Base-by-base conservation (phyloP, 2,329 filamentous ascomycete species). In the Xylaria sp. region DNA sequence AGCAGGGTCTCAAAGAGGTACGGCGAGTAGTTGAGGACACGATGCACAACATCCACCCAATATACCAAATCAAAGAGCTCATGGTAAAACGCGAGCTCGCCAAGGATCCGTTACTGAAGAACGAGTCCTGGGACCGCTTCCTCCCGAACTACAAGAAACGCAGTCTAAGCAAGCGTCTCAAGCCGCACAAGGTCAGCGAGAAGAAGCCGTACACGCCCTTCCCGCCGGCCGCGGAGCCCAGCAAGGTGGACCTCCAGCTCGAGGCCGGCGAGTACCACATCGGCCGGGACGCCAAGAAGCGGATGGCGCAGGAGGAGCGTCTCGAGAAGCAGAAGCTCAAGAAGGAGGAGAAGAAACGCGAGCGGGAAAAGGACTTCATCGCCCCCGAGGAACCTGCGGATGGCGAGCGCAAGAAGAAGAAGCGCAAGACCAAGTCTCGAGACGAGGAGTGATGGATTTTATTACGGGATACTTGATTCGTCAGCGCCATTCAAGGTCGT, bases 161-260 rank as follows among this genome's bases (percentile, higher is more conserved):
- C 78, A 95, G 91, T 65, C 87, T 98, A 73, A 94, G 89, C 84
- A 94, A 94, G 84, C 88, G 96, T 74, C 89, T 89, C 74, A 89
- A 91, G 75, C 97, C 96, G 0, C 89, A 89, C 85, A 94, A 93
- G 78, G 90, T 99, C 79, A 94, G 89, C 63, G 94, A 99, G 85
- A 99, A 99, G 88, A 98, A 97, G 88, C 82, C 86, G 13, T 99
- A 98, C 86, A 99, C 97, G 73, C 95, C 96, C 10, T 99, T 99
- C 90, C 96, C 96, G 58, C 96, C 96, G 7, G 89, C 94, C 52
- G 94, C 94, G 73, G 95, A 99, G 87, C 97, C 97, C 92, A 98
- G 94, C 89, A 99, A 98, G 89, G 89, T 99, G 76, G 96, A 99
- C 82, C 83, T 94, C 82, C 95, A 99, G 87, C 97, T 99, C 84